Evolutionary conservation across 495 filamentous ascomycete species (phyloP), one percentile per base, ranked within the genome.

Genomic region (Podospora comata): DNA sequence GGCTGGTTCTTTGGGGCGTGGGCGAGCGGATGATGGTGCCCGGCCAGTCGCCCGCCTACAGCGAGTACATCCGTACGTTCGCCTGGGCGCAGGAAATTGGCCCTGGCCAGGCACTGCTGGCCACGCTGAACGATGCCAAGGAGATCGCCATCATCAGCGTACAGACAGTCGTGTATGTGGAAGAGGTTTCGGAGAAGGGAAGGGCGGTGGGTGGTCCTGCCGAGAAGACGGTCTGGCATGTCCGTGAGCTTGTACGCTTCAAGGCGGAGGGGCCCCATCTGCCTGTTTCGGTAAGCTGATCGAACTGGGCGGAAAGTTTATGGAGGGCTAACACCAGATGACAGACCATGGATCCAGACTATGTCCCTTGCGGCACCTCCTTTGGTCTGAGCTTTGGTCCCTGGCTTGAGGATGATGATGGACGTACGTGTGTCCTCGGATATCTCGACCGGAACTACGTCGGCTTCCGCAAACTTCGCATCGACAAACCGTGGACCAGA

Each of bases 11-110:
- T 5, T 85, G 81, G 81, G 81, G 82, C 4, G 73, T 84, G 1
- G 82, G 82, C n/a, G 80, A 78, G 57, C 76, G 79, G 5, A 54
- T 85, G 15, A 68, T 83, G n/a, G 71, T 84, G n/a, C 82, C 82
- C 4, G 71, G 72, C 1, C 68, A 77, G 62, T 74, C 78, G 19
- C 66, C 66, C 7, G 77, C 77, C 20, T 32, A 70, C 39, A 74
- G 70, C 48, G 82, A 85, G 74, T 78, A 78, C 63, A 74, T 85
- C 44, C 72, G 74, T 16, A 71, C 77, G 2, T 80, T 85, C 57
- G 75, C 82, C 4, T 85, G 82, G 82, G 77, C 82, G 0, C 72
- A 64, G 54, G 80, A 80, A 72, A 75, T 77, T n/a, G 73, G 70
- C 11, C 74, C 76, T 0, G 75, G 75, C 0, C 76, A 75, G 34